Conservation (phyloP, 306 rosid genomes). For the Trichosanthes truncata region DNA sequence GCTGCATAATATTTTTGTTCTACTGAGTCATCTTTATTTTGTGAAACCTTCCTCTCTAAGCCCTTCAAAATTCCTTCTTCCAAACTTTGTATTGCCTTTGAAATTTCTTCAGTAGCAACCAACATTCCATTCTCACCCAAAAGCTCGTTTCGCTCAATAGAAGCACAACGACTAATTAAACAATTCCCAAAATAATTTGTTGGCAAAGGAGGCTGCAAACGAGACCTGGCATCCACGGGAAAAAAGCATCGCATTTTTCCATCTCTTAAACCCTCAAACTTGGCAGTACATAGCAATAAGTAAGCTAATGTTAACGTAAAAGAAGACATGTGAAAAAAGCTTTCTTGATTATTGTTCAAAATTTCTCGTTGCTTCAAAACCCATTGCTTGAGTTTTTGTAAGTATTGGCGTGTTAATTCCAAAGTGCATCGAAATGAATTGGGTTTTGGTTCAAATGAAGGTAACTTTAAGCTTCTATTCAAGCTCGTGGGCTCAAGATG, state of each 20-base stretch:
- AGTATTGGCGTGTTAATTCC: neutral
- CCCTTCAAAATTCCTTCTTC: slow-evolving; percentile 10
- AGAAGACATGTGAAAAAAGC: neutral
- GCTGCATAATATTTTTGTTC: neutral
- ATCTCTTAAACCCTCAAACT: neutral
- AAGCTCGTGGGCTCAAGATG: neutral
- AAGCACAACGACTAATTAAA: neutral
- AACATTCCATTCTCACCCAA: slow-evolving; percentile 17
- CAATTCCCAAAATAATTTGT: neutral
- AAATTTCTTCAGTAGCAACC: slow-evolving; percentile 11
- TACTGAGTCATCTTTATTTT: neutral
- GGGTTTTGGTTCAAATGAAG: neutral
- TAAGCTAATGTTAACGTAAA: neutral
- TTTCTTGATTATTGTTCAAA: neutral
- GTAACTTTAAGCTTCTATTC: neutral
- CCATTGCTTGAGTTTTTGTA: neutral
- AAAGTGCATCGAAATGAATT: neutral
- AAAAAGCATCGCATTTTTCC: neutral
- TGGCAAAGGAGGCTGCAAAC: neutral
- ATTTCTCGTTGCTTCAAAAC: neutral
- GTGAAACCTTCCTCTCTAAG: neutral
- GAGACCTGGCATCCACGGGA: neutral
- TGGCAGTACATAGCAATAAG: neutral
- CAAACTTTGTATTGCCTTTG: slow-evolving; percentile 10
- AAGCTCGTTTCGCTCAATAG: neutral